Conservation (phyloP, 441 rosid species). For the Brassica hybrid region DNA sequence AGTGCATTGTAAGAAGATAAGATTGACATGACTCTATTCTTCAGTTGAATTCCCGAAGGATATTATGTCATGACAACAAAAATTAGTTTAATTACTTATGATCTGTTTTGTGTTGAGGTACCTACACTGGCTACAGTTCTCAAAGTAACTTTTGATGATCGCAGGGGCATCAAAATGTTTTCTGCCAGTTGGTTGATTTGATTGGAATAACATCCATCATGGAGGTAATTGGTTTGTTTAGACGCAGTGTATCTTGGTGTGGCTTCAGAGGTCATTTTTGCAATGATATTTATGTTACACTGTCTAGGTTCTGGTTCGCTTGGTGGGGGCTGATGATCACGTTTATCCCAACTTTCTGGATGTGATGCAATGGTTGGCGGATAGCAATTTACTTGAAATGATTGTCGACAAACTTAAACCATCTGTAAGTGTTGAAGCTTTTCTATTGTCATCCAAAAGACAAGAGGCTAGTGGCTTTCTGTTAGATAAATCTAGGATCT, state of each 20-base stretch:
- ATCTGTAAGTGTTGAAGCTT: conserved; percentile 60
- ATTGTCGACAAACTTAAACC: conserved; percentile 90
- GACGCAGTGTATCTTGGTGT: conserved; percentile 14
- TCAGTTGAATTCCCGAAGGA: neutral
- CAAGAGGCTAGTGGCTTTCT: conserved; percentile 9
- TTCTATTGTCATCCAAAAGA: conserved; percentile 9
- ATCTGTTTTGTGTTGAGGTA: conserved; percentile 4
- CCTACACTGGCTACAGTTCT: conserved; percentile 22
- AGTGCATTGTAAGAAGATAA: neutral
- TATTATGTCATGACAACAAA: neutral
- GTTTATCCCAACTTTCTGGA: neutral
- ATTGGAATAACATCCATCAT: conserved; percentile 98
- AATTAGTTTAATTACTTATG: neutral
- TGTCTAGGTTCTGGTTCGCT: conserved; percentile 24
- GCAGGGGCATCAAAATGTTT: conserved; percentile 89
- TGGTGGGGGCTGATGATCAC: conserved; percentile 1
- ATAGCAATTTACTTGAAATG: conserved; percentile 86
- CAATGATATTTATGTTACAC: neutral
- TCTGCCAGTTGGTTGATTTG: conserved; percentile 86
- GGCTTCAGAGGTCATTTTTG: neutral
- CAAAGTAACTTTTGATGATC: conserved; percentile 37
- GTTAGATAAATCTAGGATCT: neutral
- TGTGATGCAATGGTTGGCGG: conserved; percentile 83
- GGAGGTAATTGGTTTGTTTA: conserved; percentile 66
- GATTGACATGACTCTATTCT: neutral